phyloP scores from a whole-genome alignment of 225 moss, liverwort and hornwort genomes.

The Thuidium tamariscinum region DNA sequence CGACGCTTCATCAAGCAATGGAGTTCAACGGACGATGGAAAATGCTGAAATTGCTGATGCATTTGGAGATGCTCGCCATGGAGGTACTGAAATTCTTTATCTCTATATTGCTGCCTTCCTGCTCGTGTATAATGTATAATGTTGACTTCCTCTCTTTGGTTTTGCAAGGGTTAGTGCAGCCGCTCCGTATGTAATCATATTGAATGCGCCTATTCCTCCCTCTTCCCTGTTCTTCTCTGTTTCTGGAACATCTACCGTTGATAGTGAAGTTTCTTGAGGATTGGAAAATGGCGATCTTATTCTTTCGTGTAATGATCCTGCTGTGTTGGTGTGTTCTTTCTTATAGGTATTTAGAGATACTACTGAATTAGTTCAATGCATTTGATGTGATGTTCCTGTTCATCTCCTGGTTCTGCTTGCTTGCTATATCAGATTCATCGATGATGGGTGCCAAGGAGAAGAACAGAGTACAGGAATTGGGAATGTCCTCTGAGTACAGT shows the following conservation, averaged over 20 bases:
- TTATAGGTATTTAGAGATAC: neutral
- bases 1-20: conserved; percentile 31
- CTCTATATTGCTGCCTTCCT: neutral
- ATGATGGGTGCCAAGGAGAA: neutral
- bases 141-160: neutral
- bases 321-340: neutral
- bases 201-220: neutral
- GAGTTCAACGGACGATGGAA: conserved; percentile 15
- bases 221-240: neutral
- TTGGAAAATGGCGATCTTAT: neutral
- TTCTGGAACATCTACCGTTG: neutral
- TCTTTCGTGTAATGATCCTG: neutral
- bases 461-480: neutral
- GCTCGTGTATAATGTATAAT: neutral
- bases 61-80: neutral
- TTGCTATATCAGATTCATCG: conserved; percentile 12
- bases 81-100: conserved; percentile 4
- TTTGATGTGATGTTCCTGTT: neutral
- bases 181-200: neutral
- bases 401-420: neutral
- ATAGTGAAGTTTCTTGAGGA: neutral
- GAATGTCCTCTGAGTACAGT: conserved; percentile 14
- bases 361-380: neutral
- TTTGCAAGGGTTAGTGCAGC: neutral
- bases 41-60: neutral